Percentiles rank a stretch among this genome's conserved stretches.
phyloP scores from a whole-genome alignment of 2,329 filamentous ascomycete genomes.

The Fusarium subtropicale region DNA sequence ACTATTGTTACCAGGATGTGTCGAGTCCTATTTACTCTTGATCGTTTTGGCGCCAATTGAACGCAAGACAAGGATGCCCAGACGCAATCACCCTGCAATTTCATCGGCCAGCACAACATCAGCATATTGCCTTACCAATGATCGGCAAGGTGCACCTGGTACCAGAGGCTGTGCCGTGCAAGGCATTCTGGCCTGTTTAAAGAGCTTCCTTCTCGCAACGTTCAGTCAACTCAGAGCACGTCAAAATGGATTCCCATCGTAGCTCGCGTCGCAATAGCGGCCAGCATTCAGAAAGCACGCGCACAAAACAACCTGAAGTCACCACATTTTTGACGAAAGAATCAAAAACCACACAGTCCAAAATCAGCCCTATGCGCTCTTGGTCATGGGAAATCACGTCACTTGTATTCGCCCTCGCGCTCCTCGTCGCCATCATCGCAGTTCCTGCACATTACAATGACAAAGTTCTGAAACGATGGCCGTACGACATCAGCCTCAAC shows the following conservation, averaged over 20 bases:
- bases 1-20: background rate
- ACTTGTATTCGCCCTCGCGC: background rate
- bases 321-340: background rate
- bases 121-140: background rate
- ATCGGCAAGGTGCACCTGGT: background rate
- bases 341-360: background rate
- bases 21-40: background rate
- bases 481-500: slow-evolving; percentile 18
- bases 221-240: background rate
- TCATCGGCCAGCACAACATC: background rate
- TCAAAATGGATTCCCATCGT: background rate
- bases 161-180: background rate
- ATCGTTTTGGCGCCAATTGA: background rate
- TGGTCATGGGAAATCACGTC: slow-evolving; percentile 13
- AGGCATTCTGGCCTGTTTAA: background rate
- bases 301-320: background rate
- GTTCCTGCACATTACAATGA: background rate
- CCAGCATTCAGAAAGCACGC: background rate
- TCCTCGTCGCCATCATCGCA: slow-evolving; percentile 4
- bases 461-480: slow-evolving; percentile 5
- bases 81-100: background rate
- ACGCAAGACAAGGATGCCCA: background rate
- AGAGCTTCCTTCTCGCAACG: background rate
- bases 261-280: background rate
- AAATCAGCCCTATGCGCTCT: background rate